Percentiles rank a stretch among this genome's conserved stretches.
Evolutionary conservation across 1,284 basidiomycete genomes (phyloP).

Genomic region (Termitomyces sp.): DNA sequence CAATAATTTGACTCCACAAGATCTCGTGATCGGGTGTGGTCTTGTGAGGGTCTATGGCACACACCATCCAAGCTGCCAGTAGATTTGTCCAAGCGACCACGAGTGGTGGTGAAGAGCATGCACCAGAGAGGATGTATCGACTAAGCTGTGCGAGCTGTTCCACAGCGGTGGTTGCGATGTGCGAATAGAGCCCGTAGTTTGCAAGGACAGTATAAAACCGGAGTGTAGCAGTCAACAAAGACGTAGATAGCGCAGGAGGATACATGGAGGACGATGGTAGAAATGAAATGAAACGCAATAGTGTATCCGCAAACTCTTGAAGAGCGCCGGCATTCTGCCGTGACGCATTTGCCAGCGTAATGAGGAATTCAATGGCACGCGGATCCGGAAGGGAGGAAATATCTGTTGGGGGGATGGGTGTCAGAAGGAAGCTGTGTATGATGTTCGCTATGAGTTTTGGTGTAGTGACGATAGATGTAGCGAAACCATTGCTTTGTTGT

Average conservation of each 20-base stretch:
- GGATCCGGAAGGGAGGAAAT: slow-evolving; percentile 39
- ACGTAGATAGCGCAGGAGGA: slow-evolving; percentile 35
- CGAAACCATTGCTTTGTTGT: slow-evolving; percentile 48
- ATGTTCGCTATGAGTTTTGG: slow-evolving; percentile 51
- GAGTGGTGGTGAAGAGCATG: slow-evolving; percentile 31
- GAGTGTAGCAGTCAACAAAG: slow-evolving; percentile 57
- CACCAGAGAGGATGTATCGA: slow-evolving; percentile 36
- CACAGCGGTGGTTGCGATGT: slow-evolving; percentile 60
- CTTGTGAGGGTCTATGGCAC: slow-evolving; percentile 84
- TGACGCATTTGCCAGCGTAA: slow-evolving; percentile 57
- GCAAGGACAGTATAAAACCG: slow-evolving; percentile 64
- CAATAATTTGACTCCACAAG: slow-evolving; percentile 80
- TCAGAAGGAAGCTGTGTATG: slow-evolving; percentile 52
- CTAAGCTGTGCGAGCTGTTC: slow-evolving; percentile 45
- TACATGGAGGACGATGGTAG: slow-evolving; percentile 51
- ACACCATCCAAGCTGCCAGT: slow-evolving; percentile 72
- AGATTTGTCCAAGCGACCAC: slow-evolving; percentile 48
- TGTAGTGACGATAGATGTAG: slow-evolving; percentile 48
- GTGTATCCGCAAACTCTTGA: slow-evolving; percentile 51
- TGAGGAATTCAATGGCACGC: slow-evolving; percentile 55
- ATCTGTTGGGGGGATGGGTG: slow-evolving; percentile 37
- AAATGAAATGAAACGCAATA: slow-evolving; percentile 73
- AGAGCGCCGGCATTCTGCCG: slow-evolving; percentile 63
- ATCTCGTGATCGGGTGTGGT: slow-evolving; percentile 86
- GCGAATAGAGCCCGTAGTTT: slow-evolving; percentile 72